Base-by-base conservation (phyloP, 2,329 filamentous ascomycete species). In the Colletotrichum siamense region DNA sequence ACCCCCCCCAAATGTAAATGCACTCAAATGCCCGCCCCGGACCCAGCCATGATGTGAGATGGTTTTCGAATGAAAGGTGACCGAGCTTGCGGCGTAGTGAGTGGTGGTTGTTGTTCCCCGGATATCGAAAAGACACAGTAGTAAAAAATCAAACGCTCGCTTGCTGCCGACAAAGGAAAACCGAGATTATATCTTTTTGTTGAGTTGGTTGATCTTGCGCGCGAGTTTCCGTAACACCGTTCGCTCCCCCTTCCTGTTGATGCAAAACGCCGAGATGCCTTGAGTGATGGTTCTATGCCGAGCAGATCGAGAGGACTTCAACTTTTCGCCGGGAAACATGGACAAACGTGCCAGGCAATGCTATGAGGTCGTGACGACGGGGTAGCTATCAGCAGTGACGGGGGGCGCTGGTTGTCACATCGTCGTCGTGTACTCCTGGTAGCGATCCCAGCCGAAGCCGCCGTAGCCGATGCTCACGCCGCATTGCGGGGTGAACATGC, bases 401-500 rank as follows among this genome's bases (percentile, higher is more conserved):
- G 86, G 39, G 39, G 39, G 83, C 83, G 86, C 82, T 92, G 89
- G 86, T 92, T 91, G 89, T 95, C 94, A 98, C 89, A 98, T 98
- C 79, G 94, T 96, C 78, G 95, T 93, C 80, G 95, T 91, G 84
- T 96, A 98, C 85, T 96, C 95, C 82, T 95, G 94, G 84, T 94
- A 95, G 80, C 94, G 91, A 84, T 95, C 95, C 95, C 95, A 98
- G 80, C 94, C 95, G 84, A 98, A 98, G 79, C 93, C 91, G 80
- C 92, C 91, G 87, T 94, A 96, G 76, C 93, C 94, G 77, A 93
- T 89, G 82, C 93, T 94, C 75, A 96, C 92, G 81, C 95, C 95
- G 86, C 96, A 99, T 84, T 95, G 95, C 77, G 94, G 93, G 81
- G 95, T 91, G 77, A 98, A 89, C 91, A 96, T 95, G 87, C 95